Conservation (phyloP, 164 flowering plant species). For the Chimonanthus praecox region DNA sequence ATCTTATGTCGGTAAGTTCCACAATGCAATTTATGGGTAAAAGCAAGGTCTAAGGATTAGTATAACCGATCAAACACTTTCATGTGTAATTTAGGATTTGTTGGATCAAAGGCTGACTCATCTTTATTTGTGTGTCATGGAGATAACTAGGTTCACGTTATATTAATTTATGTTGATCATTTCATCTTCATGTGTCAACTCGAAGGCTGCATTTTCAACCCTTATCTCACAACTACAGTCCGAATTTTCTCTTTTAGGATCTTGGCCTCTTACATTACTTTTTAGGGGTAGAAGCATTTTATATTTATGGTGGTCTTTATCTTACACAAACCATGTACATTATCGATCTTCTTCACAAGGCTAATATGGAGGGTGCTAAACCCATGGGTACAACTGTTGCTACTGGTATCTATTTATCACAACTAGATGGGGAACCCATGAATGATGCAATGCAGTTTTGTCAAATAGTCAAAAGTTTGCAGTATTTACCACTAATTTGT, state of each 20-base stretch:
- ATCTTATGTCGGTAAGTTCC: not conserved
- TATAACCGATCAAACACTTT: not conserved
- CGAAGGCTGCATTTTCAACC: not conserved
- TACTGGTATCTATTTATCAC: not conserved
- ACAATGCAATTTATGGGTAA: not conserved
- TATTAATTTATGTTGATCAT: not conserved
- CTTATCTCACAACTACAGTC: not conserved
- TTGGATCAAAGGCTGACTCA: not conserved
- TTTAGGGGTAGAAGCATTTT: not conserved
- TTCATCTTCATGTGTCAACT: not conserved
- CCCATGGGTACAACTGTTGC: not conserved
- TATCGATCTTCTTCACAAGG: not conserved
- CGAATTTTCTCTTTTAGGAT: not conserved
- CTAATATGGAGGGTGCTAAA: not conserved
- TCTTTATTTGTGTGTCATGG: not conserved
- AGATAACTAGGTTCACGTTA: too few species aligned
- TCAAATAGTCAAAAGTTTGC: not conserved
- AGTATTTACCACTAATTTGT: too few species aligned
- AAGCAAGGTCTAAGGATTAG: too few species aligned
- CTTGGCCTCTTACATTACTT: not conserved
- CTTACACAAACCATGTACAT: not conserved
- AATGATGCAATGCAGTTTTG: not conserved
- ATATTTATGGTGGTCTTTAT: not conserved
- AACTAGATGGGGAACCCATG: not conserved
- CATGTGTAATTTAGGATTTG: too few species aligned